Conservation (phyloP, 1,284 basidiomycete genomes). For the Fistulinella staudtii region DNA sequence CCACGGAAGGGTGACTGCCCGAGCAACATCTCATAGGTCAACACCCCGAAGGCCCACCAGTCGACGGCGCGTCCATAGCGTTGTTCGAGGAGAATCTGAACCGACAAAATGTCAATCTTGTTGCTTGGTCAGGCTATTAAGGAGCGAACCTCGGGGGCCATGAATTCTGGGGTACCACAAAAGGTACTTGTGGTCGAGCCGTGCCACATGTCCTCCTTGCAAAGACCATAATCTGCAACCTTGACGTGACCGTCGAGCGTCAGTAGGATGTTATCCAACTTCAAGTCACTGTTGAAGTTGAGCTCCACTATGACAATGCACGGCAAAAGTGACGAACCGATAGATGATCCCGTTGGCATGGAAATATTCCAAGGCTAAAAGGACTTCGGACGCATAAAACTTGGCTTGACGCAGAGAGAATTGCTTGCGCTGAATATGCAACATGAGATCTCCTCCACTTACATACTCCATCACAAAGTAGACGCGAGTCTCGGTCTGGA, state of each 20-base stretch:
- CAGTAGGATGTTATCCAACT: slow-evolving; percentile 97
- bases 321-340: slow-evolving; percentile 51
- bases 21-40: slow-evolving; percentile 98
- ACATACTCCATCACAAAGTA: slow-evolving; percentile 96
- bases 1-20: slow-evolving; percentile 99
- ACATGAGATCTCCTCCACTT: slow-evolving; percentile 91
- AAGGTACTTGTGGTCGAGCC: slow-evolving; percentile 98
- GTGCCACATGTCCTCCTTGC: slow-evolving; percentile 99
- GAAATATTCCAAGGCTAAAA: slow-evolving; percentile 97
- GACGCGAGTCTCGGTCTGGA: slow-evolving; percentile 98
- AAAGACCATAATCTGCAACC: slow-evolving; percentile 98
- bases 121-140: not conserved
- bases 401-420: slow-evolving; percentile 97
- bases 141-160: slow-evolving; percentile 89
- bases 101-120: slow-evolving; percentile 2
- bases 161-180: slow-evolving; percentile 99
- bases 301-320: not conserved
- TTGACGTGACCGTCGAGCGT: slow-evolving; percentile 98
- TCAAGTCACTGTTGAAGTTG: slow-evolving; percentile 72
- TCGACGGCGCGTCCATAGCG: slow-evolving; percentile 98
- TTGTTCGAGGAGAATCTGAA: slow-evolving; percentile 95
- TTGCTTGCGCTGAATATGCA: slow-evolving; percentile 92
- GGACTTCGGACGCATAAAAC: slow-evolving; percentile 98
- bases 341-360: slow-evolving; percentile 98
- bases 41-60: slow-evolving; percentile 99